Percentiles rank a stretch among this genome's conserved stretches.
Evolutionary conservation across 2,329 filamentous ascomycete genomes (phyloP).

Genomic region (Stromatinia cepivora): DNA sequence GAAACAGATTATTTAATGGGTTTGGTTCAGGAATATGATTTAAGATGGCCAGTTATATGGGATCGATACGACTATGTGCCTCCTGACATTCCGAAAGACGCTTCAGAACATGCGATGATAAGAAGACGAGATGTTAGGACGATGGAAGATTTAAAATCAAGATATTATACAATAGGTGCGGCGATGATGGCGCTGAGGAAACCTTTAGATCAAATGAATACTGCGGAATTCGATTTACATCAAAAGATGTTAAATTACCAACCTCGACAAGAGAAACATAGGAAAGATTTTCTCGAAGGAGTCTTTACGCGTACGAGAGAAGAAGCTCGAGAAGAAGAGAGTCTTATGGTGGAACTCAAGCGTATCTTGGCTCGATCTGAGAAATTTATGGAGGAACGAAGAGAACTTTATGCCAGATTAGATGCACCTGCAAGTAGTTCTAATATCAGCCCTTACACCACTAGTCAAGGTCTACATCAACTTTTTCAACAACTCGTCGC

Average conservation of each 20-base stretch:
- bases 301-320: constrained; percentile 78
- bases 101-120: constrained; percentile 34
- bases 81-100: constrained; percentile 31
- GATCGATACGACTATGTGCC: constrained; percentile 82
- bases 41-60: constrained; percentile 88
- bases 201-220: constrained; percentile 82
- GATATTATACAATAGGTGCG: constrained; percentile 85
- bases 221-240: constrained; percentile 77
- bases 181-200: constrained; percentile 80
- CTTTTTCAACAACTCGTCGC: constrained; percentile 80
- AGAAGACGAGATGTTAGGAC: constrained; percentile 56
- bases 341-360: constrained; percentile 84
- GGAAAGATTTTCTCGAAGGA: constrained; percentile 82
- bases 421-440: constrained; percentile 73
- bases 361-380: constrained; percentile 87
- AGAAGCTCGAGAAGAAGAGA: constrained; percentile 89
- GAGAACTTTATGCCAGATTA: constrained; percentile 81
- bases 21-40: constrained; percentile 73
- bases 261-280: constrained; percentile 70
- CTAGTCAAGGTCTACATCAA: constrained; percentile 74
- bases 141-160: constrained; percentile 86
- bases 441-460: constrained; percentile 75
- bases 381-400: constrained; percentile 81
- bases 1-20: constrained; percentile 91
- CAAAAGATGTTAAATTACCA: constrained; percentile 88